Base-by-base conservation (phyloP, 345 rosid genomes). In the Angophora floribunda region DNA sequence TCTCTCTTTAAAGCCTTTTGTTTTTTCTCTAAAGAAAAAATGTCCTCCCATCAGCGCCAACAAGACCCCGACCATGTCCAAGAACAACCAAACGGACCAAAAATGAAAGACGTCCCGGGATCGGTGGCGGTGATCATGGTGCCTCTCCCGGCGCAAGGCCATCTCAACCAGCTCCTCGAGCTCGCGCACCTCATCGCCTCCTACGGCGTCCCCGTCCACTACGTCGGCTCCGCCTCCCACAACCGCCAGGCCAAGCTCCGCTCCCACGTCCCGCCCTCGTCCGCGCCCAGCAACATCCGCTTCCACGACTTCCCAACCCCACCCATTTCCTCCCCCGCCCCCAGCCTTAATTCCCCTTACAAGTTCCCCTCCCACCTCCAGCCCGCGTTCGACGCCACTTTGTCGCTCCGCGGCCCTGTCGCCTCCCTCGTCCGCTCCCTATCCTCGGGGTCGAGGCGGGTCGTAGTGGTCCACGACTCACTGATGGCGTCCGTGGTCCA, bases 121-220 rank as follows among this genome's bases (percentile, higher is more conserved):
- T 51, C 44, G 26, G 53, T 85, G 45, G 61, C 7, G 22, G 90
- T 88, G 44, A 67, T 91, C 21, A 87, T 91, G 90, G 89, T 91
- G 65, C 92, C 92, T 1, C 84, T 88, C 19, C 89, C 90, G 19
- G 89, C 88, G 47, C 91, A 89, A 79, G 88, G 92, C 88, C 91
- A 91, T 52, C 87, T 91, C 61, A 87, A 87, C 86, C 91, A 89
- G 80, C 86, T 90, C 85, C 85, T 90, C 15, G 90, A 88, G 59
- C 65, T 91, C 61, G 87, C 91, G 24, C 86, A 19, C 44, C 89
- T 86, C 45, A 50, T 90, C 86, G 47, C 80, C 28, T 88, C 91
- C 51, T 86, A 67, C 79, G 51, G 63, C 89, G 30, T 90, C 67
- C 91, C 90, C 17, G 85, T 91, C 86, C 90, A 90, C 86, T 90